phyloP scores from a whole-genome alignment of 2,329 filamentous ascomycete genomes.

The Thelonectria olida region DNA sequence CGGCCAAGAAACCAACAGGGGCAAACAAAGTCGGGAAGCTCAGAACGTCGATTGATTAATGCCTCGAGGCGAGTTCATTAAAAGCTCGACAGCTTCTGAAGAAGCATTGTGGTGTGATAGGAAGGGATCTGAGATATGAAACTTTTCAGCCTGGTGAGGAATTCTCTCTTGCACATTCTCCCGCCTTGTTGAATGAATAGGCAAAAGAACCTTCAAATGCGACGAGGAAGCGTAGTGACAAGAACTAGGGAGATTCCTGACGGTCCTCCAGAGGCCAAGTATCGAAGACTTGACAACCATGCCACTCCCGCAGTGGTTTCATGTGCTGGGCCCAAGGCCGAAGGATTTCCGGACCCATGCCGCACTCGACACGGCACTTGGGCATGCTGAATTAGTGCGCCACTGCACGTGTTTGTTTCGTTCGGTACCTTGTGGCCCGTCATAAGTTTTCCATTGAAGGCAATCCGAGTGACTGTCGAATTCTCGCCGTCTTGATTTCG shows the following conservation, averaged over 20 bases:
- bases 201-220: neutral
- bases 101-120: slow-evolving; percentile 12
- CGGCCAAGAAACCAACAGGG: neutral
- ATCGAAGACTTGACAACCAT: neutral
- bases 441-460: slow-evolving; percentile 20
- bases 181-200: neutral
- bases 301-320: slow-evolving; percentile 12
- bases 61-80: neutral
- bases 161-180: neutral
- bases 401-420: slow-evolving; percentile 9
- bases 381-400: slow-evolving; percentile 8
- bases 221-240: neutral
- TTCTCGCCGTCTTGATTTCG: no score
- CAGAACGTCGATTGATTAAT: neutral
- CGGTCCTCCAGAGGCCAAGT: neutral
- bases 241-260: neutral
- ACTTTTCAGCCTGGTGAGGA: neutral
- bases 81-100: neutral
- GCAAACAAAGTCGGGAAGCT: neutral
- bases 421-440: neutral
- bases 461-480: no score
- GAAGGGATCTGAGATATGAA: slow-evolving; percentile 12
- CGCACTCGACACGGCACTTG: slow-evolving; percentile 24
- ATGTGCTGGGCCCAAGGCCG: slow-evolving; percentile 13
- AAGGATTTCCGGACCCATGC: slow-evolving; percentile 29